These are phyloP conservation scores for Leccinum subgranulosum DNA, from an alignment of 768 basidiomycete species.

Conservation along the genomic window DNA sequence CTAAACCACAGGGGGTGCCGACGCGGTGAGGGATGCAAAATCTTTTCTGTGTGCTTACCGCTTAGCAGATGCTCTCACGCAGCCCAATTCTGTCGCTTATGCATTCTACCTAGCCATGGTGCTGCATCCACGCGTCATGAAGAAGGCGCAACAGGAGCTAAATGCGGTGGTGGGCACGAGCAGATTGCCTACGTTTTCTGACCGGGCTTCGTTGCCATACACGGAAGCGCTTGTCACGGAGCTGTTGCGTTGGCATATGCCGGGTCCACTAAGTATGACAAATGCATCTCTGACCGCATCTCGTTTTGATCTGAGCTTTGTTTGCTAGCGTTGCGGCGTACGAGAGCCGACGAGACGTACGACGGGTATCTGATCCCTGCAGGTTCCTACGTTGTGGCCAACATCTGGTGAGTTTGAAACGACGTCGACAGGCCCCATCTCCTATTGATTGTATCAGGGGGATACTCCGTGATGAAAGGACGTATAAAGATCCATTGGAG, in stretches of 20 bases:
- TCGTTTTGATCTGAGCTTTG: background rate
- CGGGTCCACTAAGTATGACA: constrained; percentile 11
- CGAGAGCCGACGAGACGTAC: constrained; percentile 14
- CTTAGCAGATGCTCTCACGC: background rate
- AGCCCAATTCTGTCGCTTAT: constrained; percentile 12
- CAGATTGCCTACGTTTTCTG: constrained; percentile 22
- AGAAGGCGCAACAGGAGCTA: constrained; percentile 26
- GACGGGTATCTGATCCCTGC: constrained; percentile 21
- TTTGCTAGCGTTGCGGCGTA: constrained; percentile 4
- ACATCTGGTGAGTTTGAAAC: constrained; percentile 10
- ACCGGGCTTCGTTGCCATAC: constrained; percentile 18
- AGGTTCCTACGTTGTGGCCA: constrained; percentile 14
- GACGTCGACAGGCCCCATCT: background rate
- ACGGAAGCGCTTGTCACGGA: constrained; percentile 15
- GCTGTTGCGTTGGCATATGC: constrained; percentile 19
- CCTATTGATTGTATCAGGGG: constrained; percentile 5
- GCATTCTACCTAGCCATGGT: constrained; percentile 28
- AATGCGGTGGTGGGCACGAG: constrained; percentile 22
- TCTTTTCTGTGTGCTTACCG: background rate
- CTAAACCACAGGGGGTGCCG: constrained; percentile 16
- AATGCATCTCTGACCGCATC: background rate
- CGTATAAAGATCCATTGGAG: constrained; percentile 16
- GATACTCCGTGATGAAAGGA: constrained; percentile 16
- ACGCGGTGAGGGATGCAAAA: constrained; percentile 10
- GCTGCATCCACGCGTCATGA: constrained; percentile 25